Base-by-base conservation (phyloP, 768 basidiomycete genomes). In the Boletus coccyginus region DNA sequence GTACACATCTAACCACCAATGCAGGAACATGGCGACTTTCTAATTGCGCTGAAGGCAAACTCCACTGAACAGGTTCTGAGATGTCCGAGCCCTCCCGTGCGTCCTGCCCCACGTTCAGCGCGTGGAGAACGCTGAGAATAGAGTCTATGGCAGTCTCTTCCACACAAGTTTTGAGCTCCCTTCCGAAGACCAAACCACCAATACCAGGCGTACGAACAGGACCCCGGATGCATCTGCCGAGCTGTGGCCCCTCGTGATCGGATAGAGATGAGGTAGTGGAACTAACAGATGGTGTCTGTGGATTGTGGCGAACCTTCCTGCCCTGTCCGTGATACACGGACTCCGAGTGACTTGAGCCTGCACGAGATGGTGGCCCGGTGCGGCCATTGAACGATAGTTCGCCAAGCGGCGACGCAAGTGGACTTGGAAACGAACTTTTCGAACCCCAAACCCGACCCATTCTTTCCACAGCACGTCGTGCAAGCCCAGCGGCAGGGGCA, bases 1-100 rank as follows among this genome's bases (percentile, higher is more conserved):
- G 88, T 4, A 87, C 85, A 70, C 91, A 94, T 55, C 92, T 77
- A 48, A 89, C 84, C 29, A 92, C 84, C 24, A 94, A 73, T 0
- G 90, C 91, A 41, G 92, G 90, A 40, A 94, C 62, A 63, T 72
- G 71, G 43, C 84, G 75, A 48, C 66, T 70, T 66, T 85, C 84
- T 56, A 86, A 59, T 14, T 70, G 47, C 13, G 50, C 55, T 40
- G 62, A 66, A 24, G 66, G 66, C 21, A 58, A 53, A 39, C 60
- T 72, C 43, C 45, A 51, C 32, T 41, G 59, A 16, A 33, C 33
- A 42, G 21, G 49, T 21, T 42, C 50, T 24, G 38, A 31, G 14
- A 4, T 44, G 14, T 51, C 50, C 21, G 31, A 12, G 17, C 43
- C 56, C 27, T 53, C 56, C 8, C n/a, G 50, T 12, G 19, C 58